Conservation (phyloP, 768 basidiomycete genomes). For the Holtermannia corniformis region DNA sequence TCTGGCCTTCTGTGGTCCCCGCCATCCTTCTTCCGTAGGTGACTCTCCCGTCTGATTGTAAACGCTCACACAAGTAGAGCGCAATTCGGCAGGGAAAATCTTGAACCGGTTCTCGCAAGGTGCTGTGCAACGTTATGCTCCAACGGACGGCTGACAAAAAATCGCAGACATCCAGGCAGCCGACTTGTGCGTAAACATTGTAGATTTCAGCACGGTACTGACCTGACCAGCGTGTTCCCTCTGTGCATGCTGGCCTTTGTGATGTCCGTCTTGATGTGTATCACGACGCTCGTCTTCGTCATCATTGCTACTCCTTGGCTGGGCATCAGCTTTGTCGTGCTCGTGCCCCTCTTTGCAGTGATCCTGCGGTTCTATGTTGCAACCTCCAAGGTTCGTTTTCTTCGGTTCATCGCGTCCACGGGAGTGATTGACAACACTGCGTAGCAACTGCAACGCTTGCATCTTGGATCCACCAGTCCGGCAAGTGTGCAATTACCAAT, state of each 20-base stretch:
- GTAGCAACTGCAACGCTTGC: slow-evolving; percentile 4
- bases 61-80: no score
- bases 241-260: not conserved
- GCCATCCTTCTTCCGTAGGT: slow-evolving; percentile 1
- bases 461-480: slow-evolving; percentile 1
- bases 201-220: not conserved
- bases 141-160: no score
- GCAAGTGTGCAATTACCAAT: no score
- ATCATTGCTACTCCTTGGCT: slow-evolving; percentile 10
- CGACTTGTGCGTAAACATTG: not conserved
- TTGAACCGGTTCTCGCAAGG: slow-evolving; percentile 4
- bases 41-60: no score
- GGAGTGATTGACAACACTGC: no score
- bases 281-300: slow-evolving; percentile 1
- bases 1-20: not conserved
- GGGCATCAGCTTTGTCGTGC: not conserved
- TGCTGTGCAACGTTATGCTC: no score
- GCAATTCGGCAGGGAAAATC: slow-evolving; percentile 2
- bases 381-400: slow-evolving; percentile 1
- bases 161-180: slow-evolving; percentile 3
- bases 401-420: no score
- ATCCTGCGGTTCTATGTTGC: slow-evolving; percentile 4
- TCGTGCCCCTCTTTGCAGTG: slow-evolving; percentile 1
- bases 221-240: not conserved
- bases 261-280: not conserved